These are phyloP conservation scores for Magnolia kwangsiensis DNA, from an alignment of 164 flowering plant species.

Conservation along the genomic window DNA sequence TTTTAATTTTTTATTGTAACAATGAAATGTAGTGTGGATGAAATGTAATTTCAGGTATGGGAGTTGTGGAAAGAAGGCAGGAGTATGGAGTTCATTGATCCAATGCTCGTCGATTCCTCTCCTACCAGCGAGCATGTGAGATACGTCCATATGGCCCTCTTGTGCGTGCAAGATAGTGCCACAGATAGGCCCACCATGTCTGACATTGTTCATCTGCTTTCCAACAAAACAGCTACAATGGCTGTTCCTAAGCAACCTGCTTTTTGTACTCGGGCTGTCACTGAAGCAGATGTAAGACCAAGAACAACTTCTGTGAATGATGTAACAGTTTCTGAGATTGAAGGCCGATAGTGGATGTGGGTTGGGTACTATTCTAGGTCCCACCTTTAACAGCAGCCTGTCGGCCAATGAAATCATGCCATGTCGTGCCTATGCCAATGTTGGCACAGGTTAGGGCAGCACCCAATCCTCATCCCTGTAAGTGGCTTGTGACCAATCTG, in stretches of 20 bases:
- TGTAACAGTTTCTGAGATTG: background rate
- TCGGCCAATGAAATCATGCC: too few species aligned
- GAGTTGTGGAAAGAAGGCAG: slow-evolving; percentile 11
- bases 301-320: background rate
- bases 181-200: slow-evolving; percentile 10
- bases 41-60: slow-evolving; percentile 10
- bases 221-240: background rate
- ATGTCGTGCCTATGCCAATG: too few species aligned
- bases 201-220: background rate
- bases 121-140: background rate
- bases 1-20: background rate
- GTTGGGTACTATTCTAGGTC: too few species aligned
- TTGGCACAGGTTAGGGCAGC: too few species aligned
- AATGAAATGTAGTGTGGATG: background rate
- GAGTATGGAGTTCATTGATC: slow-evolving; percentile 8
- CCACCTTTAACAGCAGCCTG: too few species aligned
- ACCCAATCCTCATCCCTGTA: background rate
- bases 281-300: background rate
- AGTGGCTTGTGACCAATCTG: background rate
- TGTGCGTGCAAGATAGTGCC: slow-evolving; percentile 15
- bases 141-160: slow-evolving; percentile 11
- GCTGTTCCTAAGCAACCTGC: background rate
- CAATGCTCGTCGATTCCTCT: background rate
- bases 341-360: background rate
- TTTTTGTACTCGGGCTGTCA: background rate